These are phyloP conservation scores for Salix arbutifolia DNA, from an alignment of 345 rosid genomes.

Conservation along the genomic window DNA sequence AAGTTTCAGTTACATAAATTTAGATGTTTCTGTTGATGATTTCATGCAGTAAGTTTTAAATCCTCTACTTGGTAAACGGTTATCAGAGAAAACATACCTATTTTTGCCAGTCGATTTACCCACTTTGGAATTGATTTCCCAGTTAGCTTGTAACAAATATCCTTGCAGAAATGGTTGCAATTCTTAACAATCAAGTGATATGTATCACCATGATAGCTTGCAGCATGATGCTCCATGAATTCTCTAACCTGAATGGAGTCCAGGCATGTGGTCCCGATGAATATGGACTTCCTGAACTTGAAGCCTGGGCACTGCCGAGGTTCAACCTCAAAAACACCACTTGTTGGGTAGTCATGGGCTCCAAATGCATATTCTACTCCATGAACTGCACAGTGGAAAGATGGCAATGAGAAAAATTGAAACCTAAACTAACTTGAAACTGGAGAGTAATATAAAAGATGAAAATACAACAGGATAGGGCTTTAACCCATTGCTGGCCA, in stretches of 20 bases:
- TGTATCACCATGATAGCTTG: constrained; percentile 77
- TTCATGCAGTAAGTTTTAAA: neutral
- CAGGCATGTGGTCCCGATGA: constrained; percentile 78
- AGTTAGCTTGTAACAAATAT: constrained; percentile 67
- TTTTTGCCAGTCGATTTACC: constrained; percentile 89
- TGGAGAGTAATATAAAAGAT: neutral
- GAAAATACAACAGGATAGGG: neutral
- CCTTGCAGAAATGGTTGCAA: constrained; percentile 93
- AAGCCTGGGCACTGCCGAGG: constrained; percentile 32
- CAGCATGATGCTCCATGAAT: constrained; percentile 79
- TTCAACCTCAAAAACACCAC: constrained; percentile 26
- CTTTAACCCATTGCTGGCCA: neutral
- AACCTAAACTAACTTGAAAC: neutral
- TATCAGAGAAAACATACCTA: constrained; percentile 43
- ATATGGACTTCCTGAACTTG: constrained; percentile 27
- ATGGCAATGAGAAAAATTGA: neutral
- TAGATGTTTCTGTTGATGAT: neutral
- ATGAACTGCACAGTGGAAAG: constrained; percentile 19
- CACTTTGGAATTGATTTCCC: constrained; percentile 84
- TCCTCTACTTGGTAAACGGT: neutral
- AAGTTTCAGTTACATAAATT: neutral
- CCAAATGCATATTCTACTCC: constrained; percentile 34
- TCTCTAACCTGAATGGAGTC: constrained; percentile 81
- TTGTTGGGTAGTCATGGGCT: constrained; percentile 30
- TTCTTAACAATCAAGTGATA: constrained; percentile 94